Evolutionary conservation across 1,284 basidiomycete species (phyloP), one percentile per base, ranked within the genome.

Genomic region (Marasmius sp.): DNA sequence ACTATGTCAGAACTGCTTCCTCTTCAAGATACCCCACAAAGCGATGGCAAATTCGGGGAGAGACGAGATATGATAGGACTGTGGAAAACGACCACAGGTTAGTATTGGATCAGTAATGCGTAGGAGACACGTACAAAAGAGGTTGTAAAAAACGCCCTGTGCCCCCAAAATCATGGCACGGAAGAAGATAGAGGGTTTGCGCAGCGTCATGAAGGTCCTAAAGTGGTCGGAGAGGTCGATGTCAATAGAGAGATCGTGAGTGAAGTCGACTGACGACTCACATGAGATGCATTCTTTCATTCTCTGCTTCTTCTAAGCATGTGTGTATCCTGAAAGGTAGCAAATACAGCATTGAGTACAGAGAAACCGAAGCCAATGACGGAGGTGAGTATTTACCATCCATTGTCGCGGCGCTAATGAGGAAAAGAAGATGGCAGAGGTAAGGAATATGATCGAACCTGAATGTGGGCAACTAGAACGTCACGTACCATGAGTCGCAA

Each of bases 231-330:
- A 62, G 56, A 67, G 60, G 64, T 52, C 57, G 50, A 22, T 57
- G 20, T 33, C n/a, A 49, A 53, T 41, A 16, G 54, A n/a, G n/a
- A 39, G 39, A 39, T 9, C 14, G 14, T 18, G n/a, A 20, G 63
- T 43, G 51, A 20, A 60, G 55, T 18, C 33, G 7, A 10, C 20
- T 33, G 41, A 49, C 6, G 45, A 68, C 79, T 67, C 66, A 89
- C 93, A 96, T 93, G 45, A 96, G 80, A 75, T 96, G 94, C 93
- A 95, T 95, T 57, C 95, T 82, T 76, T 98, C 95, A 71, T 98
- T 98, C 72, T 98, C 95, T 7, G 95, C 95, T 77, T 98, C 95
- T 73, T 95, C 92, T 33, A 97, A 79, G 45, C 94, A 83, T 3
- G 93, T 95, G 68, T 86, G 85, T 65, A 86, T 86, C 81, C 80